Evolutionary conservation across 345 rosid species (phyloP).

Genomic region (Turritis glabra): DNA sequence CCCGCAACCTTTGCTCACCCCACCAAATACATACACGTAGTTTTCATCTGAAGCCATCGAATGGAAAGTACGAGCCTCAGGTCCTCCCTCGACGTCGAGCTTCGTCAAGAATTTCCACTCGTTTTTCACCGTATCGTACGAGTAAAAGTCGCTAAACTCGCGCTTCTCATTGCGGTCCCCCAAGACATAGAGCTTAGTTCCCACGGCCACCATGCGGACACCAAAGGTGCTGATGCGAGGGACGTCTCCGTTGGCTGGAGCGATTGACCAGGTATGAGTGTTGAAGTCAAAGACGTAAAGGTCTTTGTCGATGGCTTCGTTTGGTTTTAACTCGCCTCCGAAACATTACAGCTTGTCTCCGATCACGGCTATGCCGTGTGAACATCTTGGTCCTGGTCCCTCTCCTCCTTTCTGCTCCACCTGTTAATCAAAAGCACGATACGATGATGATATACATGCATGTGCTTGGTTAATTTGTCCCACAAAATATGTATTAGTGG

Average conservation of each 20-base stretch:
- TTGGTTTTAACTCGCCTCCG: conserved; percentile 17
- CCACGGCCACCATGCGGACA: neutral
- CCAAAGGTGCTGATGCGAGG: neutral
- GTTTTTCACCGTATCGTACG: neutral
- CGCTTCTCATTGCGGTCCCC: neutral
- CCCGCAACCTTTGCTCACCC: neutral
- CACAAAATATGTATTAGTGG: no score
- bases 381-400: conserved; percentile 19
- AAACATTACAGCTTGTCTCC: conserved; percentile 24
- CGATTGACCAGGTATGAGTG: conserved; percentile 20
- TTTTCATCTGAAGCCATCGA: neutral
- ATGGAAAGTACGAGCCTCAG: conserved; percentile 1
- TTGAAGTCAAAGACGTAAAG: conserved; percentile 31
- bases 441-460: neutral
- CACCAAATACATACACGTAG: conserved; percentile 4
- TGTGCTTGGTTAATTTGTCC: neutral
- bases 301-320: conserved; percentile 15
- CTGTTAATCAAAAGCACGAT: neutral
- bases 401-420: conserved; percentile 18
- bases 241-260: conserved; percentile 10
- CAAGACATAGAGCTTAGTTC: conserved; percentile 1
- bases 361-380: conserved; percentile 21
- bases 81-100: neutral
- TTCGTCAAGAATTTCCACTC: conserved; percentile 1
- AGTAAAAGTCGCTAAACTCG: neutral